Evolutionary conservation across 257 asterid genomes (phyloP).

Genomic region (Fraxinus pennsylvanica): DNA sequence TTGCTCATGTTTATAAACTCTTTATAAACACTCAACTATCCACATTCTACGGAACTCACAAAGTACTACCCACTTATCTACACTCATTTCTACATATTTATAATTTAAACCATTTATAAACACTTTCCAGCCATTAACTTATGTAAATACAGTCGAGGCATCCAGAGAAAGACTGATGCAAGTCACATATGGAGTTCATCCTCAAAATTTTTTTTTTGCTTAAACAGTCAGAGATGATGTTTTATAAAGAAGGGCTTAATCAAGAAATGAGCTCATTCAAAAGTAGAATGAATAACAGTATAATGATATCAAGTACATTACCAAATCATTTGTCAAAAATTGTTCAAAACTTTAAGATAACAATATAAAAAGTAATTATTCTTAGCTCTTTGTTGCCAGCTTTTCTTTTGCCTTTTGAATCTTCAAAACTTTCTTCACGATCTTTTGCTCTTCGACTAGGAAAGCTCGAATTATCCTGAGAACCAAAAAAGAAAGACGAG

Average conservation of each 20-base stretch:
- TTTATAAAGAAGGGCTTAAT: background rate
- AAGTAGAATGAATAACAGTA: background rate
- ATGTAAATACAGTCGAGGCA: too few species aligned
- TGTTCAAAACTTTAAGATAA: background rate
- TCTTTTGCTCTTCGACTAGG: constrained; percentile 49
- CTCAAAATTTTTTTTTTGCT: too few species aligned
- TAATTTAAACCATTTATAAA: too few species aligned
- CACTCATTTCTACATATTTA: too few species aligned
- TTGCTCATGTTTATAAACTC: too few species aligned
- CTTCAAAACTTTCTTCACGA: constrained; percentile 49
- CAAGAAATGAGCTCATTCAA: background rate
- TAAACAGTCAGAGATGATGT: background rate
- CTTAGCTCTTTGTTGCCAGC: constrained; percentile 30
- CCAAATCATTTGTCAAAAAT: constrained; percentile 16
- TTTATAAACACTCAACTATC: too few species aligned
- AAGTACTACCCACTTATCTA: too few species aligned
- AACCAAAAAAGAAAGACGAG: background rate
- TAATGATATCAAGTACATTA: background rate
- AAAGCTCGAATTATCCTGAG: constrained; percentile 46
- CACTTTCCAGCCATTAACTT: too few species aligned
- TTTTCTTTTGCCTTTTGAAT: constrained; percentile 45
- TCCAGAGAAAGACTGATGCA: background rate
- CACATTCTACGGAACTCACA: too few species aligned
- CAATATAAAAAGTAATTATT: background rate
- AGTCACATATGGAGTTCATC: background rate